Evolutionary conservation across 495 filamentous ascomycete species (phyloP).

Genomic region (Umbilicaria muhlenbergii): DNA sequence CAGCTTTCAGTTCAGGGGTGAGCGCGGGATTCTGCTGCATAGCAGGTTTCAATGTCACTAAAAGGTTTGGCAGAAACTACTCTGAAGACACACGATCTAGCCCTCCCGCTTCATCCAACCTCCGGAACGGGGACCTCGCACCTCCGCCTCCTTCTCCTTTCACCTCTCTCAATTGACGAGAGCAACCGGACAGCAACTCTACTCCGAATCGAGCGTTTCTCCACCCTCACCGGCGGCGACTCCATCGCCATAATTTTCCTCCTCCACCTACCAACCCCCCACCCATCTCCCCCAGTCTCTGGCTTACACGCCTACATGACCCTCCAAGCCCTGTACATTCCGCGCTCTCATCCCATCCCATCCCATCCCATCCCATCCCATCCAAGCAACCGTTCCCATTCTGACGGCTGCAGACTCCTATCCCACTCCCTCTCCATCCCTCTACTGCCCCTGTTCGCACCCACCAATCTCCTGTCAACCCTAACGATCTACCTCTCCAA

Average conservation of each 20-base stretch:
- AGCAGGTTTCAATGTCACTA: background rate
- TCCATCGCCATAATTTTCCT: slow-evolving; percentile 38
- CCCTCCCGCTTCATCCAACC: slow-evolving; percentile 20
- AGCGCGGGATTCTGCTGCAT: background rate
- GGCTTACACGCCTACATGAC: slow-evolving; percentile 14
- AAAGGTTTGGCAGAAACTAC: slow-evolving; percentile 24
- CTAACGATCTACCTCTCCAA: slow-evolving; percentile 16
- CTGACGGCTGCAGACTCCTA: background rate
- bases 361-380: background rate
- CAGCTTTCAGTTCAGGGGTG: slow-evolving; percentile 33
- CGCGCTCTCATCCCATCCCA: background rate
- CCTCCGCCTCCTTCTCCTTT: slow-evolving; percentile 38
- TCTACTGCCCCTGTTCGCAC: slow-evolving; percentile 21
- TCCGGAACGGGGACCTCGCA: slow-evolving; percentile 1
- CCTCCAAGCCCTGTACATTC: slow-evolving; percentile 20
- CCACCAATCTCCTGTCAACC: slow-evolving; percentile 13
- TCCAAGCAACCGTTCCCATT: background rate
- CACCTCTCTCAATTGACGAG: slow-evolving; percentile 25
- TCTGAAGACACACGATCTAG: slow-evolving; percentile 37
- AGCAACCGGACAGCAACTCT: slow-evolving; percentile 13
- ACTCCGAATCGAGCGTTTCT: slow-evolving; percentile 33
- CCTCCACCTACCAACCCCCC: slow-evolving; percentile 19
- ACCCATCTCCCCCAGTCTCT: slow-evolving; percentile 7
- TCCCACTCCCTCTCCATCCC: background rate
- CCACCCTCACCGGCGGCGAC: slow-evolving; percentile 21